Evolutionary conservation across 139 green algal genomes (phyloP).

Genomic region (Coelastrella sp.): DNA sequence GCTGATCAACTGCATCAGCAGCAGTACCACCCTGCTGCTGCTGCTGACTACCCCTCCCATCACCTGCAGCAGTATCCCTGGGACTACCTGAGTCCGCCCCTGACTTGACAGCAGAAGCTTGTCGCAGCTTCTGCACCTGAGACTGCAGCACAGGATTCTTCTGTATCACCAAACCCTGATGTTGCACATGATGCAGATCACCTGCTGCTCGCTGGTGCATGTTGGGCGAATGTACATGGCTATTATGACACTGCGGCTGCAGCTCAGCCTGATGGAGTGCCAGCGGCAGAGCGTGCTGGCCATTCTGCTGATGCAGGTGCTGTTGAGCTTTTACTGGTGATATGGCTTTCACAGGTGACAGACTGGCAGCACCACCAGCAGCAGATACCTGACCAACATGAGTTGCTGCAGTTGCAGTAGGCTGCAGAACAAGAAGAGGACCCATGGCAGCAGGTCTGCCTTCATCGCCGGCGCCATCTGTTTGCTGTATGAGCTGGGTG

Average conservation of each 20-base stretch:
- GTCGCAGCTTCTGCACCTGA: neutral
- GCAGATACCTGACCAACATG: no score
- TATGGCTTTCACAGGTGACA: no score
- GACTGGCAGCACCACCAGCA: no score
- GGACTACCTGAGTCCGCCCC: neutral
- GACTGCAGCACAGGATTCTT: conserved; percentile 19
- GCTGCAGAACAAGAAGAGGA: no score
- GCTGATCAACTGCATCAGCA: no score
- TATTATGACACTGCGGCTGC: neutral
- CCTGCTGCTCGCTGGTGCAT: conserved; percentile 3
- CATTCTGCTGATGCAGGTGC: no score
- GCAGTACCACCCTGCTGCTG: neutral
- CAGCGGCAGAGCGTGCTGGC: no score
- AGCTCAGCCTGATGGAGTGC: no score
- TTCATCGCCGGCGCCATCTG: neutral
- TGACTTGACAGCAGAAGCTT: neutral
- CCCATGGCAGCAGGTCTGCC: no score
- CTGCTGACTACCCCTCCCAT: neutral
- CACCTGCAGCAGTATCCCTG: neutral
- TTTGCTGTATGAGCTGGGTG: neutral
- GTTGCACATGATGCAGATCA: neutral
- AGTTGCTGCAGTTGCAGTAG: no score
- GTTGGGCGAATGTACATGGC: no score
- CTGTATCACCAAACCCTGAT: neutral
- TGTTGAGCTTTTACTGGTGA: no score